phyloP scores from a whole-genome alignment of 2,329 filamentous ascomycete species.

The Apiospora saccharicola region DNA sequence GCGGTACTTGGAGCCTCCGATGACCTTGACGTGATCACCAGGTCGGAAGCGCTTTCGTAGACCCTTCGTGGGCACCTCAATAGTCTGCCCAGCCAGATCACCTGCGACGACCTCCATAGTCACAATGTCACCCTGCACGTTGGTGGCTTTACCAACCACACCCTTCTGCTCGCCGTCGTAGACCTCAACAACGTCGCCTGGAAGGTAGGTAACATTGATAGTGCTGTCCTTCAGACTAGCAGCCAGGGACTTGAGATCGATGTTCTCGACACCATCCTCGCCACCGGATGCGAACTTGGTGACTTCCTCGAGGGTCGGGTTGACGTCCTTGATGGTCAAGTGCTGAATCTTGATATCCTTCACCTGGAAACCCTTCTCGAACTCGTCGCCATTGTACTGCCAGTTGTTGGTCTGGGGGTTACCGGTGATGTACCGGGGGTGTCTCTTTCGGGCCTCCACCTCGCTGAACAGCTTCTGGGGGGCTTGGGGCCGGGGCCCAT shows the following conservation, averaged over 20 bases:
- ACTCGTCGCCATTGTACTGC: slow-evolving; percentile 87
- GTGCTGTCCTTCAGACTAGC: slow-evolving; percentile 88
- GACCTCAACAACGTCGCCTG: slow-evolving; percentile 95
- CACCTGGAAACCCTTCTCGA: slow-evolving; percentile 90
- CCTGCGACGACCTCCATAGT: slow-evolving; percentile 87
- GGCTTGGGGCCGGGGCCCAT: slow-evolving; percentile 70
- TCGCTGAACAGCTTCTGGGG: slow-evolving; percentile 94
- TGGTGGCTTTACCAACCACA: slow-evolving; percentile 83
- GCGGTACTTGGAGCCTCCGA: slow-evolving; percentile 90
- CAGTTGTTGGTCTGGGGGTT: slow-evolving; percentile 83
- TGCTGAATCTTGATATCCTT: slow-evolving; percentile 93
- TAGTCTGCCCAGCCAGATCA: slow-evolving; percentile 79
- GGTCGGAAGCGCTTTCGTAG: slow-evolving; percentile 91
- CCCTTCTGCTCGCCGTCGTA: slow-evolving; percentile 95
- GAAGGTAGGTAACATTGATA: slow-evolving; percentile 82
- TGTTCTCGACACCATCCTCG: slow-evolving; percentile 91
- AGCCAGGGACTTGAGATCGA: slow-evolving; percentile 90
- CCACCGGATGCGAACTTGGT: slow-evolving; percentile 90
- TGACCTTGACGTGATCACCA: slow-evolving; percentile 98
- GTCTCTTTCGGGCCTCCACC: slow-evolving; percentile 87
- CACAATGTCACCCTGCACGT: slow-evolving; percentile 91
- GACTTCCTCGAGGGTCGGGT: slow-evolving; percentile 92
- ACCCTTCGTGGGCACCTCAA: slow-evolving; percentile 92
- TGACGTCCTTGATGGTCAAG: slow-evolving; percentile 86
- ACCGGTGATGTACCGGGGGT: slow-evolving; percentile 67